These are phyloP conservation scores for Pseudopyricularia cyperi DNA, from an alignment of 2,329 filamentous ascomycete genomes.

Conservation along the genomic window DNA sequence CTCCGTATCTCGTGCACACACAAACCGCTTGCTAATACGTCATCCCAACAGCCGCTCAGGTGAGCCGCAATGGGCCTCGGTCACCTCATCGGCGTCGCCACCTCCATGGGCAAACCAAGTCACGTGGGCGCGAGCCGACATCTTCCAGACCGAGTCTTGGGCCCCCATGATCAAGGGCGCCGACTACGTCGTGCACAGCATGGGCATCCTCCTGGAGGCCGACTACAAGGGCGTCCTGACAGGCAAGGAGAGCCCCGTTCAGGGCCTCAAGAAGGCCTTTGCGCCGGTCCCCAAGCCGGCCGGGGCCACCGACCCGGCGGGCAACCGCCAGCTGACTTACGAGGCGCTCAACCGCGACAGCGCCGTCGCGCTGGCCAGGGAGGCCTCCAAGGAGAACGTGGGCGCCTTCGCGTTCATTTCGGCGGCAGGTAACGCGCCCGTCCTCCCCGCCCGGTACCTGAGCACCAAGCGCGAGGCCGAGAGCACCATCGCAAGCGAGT, in stretches of 20 bases:
- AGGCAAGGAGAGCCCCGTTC: slow-evolving; percentile 69
- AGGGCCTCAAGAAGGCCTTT: slow-evolving; percentile 70
- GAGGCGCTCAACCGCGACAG: slow-evolving; percentile 93
- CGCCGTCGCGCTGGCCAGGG: slow-evolving; percentile 71
- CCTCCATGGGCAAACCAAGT: slow-evolving; percentile 76
- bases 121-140: slow-evolving; percentile 77
- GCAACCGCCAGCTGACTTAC: slow-evolving; percentile 70
- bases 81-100: slow-evolving; percentile 56
- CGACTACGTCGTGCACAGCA: slow-evolving; percentile 80
- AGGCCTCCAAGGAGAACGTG: slow-evolving; percentile 52
- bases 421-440: slow-evolving; percentile 71
- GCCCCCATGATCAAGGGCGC: slow-evolving; percentile 61
- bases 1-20: not conserved
- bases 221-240: slow-evolving; percentile 92
- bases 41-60: slow-evolving; percentile 61
- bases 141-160: slow-evolving; percentile 74
- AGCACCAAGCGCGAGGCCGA: slow-evolving; percentile 88
- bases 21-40: not conserved
- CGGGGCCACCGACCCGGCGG: slow-evolving; percentile 45
- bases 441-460: slow-evolving; percentile 78
- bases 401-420: slow-evolving; percentile 77
- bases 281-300: slow-evolving; percentile 18
- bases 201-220: slow-evolving; percentile 92
- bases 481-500: slow-evolving; percentile 54
- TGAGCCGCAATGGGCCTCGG: slow-evolving; percentile 69